phyloP scores from a whole-genome alignment of 1,139 yeast species.

The Geotrichum candidum region DNA sequence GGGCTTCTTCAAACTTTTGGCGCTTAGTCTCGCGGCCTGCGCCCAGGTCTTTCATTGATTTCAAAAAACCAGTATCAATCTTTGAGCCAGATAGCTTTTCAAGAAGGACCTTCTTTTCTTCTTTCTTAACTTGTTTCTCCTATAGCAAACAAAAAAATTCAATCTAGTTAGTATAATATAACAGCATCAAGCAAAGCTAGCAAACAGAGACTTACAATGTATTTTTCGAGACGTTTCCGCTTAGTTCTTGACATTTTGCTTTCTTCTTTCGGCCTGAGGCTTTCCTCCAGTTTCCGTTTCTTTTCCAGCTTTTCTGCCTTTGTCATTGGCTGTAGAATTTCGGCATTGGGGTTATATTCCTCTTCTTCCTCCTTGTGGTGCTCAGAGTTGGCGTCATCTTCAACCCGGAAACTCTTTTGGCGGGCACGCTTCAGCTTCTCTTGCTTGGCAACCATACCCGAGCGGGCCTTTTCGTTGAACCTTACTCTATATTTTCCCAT shows the following conservation, averaged over 20 bases:
- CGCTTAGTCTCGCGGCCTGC: constrained; percentile 65
- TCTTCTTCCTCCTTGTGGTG: constrained; percentile 26
- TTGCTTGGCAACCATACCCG: constrained; percentile 80
- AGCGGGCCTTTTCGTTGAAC: constrained; percentile 78
- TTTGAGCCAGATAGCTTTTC: constrained; percentile 61
- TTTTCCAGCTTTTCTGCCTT: constrained; percentile 55
- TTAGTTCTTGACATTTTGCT: constrained; percentile 67
- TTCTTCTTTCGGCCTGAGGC: constrained; percentile 50
- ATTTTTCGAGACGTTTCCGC: constrained; percentile 52
- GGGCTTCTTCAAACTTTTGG: constrained; percentile 69
- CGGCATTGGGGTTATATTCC: constrained; percentile 52
- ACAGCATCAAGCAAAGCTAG: neutral
- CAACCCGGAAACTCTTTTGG: constrained; percentile 54
- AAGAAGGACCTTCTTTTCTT: constrained; percentile 74
- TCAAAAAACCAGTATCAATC: constrained; percentile 62
- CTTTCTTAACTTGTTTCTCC: constrained; percentile 84
- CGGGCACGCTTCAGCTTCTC: constrained; percentile 62
- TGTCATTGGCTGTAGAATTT: constrained; percentile 46
- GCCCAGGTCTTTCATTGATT: constrained; percentile 72
- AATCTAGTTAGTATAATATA: constrained; percentile 23
- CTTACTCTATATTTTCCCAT: constrained; percentile 83
- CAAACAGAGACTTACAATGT: constrained; percentile 32
- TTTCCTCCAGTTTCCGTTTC: constrained; percentile 59
- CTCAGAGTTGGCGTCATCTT: constrained; percentile 32
- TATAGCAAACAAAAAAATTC: constrained; percentile 27